A percentile compares a stretch with the other conserved stretches of the same genome.
Evolutionary conservation across 148 eudicot species (phyloP).

Genomic region (Talinum fruticosum): DNA sequence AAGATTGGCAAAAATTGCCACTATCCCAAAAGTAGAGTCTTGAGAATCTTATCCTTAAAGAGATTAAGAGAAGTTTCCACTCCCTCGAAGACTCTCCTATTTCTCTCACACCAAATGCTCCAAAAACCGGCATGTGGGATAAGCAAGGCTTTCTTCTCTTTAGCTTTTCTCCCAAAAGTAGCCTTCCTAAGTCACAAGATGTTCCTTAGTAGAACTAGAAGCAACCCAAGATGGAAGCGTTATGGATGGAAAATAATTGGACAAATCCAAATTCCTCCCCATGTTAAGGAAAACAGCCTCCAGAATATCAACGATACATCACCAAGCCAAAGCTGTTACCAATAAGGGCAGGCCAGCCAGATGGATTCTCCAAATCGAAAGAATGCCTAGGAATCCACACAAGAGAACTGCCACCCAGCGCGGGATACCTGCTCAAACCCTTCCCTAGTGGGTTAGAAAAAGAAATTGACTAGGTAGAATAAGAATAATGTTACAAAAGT

Average conservation of each 20-base stretch:
- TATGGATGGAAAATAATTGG: background rate
- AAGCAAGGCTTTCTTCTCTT: too few relatives aligned
- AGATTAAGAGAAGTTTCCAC: too few relatives aligned
- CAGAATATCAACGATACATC: background rate
- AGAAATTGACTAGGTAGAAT: background rate
- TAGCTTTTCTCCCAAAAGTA: too few relatives aligned
- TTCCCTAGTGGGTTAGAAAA: background rate
- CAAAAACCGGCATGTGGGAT: too few relatives aligned
- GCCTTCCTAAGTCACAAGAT: too few relatives aligned
- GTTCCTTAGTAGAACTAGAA: too few relatives aligned
- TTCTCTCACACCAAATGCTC: too few relatives aligned
- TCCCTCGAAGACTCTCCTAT: too few relatives aligned
- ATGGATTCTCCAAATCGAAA: background rate
- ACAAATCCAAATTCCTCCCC: background rate
- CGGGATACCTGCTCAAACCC: background rate
- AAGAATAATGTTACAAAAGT: background rate
- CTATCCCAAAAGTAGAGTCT: too few relatives aligned
- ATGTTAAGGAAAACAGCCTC: background rate
- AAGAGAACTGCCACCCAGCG: background rate
- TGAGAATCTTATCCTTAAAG: too few relatives aligned
- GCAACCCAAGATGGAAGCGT: too few relatives aligned
- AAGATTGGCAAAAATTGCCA: too few relatives aligned
- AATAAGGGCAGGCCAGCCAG: background rate
- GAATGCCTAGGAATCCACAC: background rate
- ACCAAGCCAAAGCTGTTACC: background rate